These are phyloP conservation scores for Citrus hindsii DNA, from an alignment of 345 rosid species.

Conservation along the genomic window DNA sequence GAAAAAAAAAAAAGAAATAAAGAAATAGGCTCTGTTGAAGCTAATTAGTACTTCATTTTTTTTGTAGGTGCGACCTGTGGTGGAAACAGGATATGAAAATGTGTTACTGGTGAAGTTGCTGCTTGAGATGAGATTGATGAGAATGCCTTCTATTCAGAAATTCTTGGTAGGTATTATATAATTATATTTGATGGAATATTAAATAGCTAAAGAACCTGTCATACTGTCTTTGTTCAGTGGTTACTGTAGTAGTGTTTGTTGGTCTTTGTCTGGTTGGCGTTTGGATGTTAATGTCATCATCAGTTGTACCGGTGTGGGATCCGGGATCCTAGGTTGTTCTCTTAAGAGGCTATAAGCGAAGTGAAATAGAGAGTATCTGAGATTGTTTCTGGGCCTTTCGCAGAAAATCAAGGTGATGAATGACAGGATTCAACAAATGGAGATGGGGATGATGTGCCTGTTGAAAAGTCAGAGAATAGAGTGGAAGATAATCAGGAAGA, in stretches of 20 bases:
- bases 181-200: too few species aligned
- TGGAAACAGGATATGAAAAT: too few species aligned
- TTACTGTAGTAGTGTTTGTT: conserved; percentile 55
- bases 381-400: conserved; percentile 20
- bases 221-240: conserved; percentile 38
- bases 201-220: too few species aligned
- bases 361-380: conserved; percentile 23
- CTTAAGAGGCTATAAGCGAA: conserved; percentile 28
- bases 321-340: conserved; percentile 29
- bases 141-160: too few species aligned
- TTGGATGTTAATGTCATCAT: conserved; percentile 83
- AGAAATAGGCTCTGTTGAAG: too few species aligned
- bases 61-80: too few species aligned
- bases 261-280: conserved; percentile 68
- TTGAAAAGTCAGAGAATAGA: conserved; percentile 12
- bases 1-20: too few species aligned
- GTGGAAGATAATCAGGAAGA: conserved; percentile 19
- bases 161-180: too few species aligned
- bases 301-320: conserved; percentile 34
- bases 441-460: conserved; percentile 17
- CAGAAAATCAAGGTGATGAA: conserved; percentile 33
- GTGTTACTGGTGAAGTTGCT: too few species aligned
- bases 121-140: too few species aligned
- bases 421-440: conserved; percentile 31
- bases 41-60: too few species aligned